Evolutionary conservation across 1,284 basidiomycete species (phyloP), one percentile per base, ranked within the genome.

Genomic region (Cutaneotrichosporon mucoides): DNA sequence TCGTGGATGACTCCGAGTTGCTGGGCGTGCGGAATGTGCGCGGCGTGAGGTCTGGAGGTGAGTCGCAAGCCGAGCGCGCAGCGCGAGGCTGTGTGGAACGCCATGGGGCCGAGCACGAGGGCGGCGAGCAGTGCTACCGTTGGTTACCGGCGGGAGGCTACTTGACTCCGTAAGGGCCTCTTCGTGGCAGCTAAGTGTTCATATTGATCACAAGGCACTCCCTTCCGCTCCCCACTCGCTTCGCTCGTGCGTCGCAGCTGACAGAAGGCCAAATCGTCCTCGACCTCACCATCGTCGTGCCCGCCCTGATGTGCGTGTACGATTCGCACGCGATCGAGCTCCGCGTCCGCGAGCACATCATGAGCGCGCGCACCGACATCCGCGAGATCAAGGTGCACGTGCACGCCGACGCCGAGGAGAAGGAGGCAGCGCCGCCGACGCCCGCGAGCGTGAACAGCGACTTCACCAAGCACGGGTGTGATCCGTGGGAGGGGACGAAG

Each of bases 341-440:
- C 42, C 77, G 81, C 66, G 90, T 94, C 38, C 72, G 82, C 38
- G 79, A 79, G 54, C 81, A 82, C 41, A 79, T 94, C 63, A 86
- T 84, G 76, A 73, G 77, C 5, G 84, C 81, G 40, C 80, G 84
- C 73, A 86, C 81, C 73, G 90, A 92, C 70, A 82, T 92, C n/a
- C 79, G 85, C 16, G 90, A 92, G 71, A 89, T 93, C 41, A 79
- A 85, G 66, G 83, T 94, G 34, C 86, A 83, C 69, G 90, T 92
- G 0, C 77, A 78, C 56, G 73, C 69, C 5, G 63, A 67, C 37
- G 71, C 66, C 35, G 60, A 37, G 16, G 46, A 38, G 8, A 52
- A 40, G 24, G 52, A 24, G 24, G 46, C 11, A 16, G 13, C 11
- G n/a, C 40, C 9, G 24, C 24, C 24, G 24, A 44, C 45, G 8